Percentiles rank a stretch among this genome's conserved stretches.
Conservation (phyloP, 495 filamentous ascomycete genomes). For the Lindgomyces ingoldianus region DNA sequence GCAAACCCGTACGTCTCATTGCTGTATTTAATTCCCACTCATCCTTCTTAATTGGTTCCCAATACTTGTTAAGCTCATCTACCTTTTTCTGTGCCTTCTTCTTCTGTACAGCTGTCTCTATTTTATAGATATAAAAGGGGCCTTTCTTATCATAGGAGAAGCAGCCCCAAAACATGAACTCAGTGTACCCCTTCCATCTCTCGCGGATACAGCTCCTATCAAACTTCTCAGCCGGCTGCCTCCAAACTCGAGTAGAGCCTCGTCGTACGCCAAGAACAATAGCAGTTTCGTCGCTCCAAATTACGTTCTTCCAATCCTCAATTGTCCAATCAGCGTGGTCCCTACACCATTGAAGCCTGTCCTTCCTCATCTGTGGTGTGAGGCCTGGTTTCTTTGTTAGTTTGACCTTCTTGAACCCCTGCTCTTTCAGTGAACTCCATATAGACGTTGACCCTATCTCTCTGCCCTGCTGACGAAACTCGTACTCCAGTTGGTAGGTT, state of each 20-base stretch:
- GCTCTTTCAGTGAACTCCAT: neutral
- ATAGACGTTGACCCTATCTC: neutral
- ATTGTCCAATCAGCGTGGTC: neutral
- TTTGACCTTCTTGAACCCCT: neutral
- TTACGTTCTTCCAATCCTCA: constrained; percentile 10
- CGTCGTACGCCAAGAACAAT: neutral
- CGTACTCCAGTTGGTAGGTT: neutral
- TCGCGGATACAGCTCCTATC: neutral
- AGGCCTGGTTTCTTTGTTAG: constrained; percentile 3
- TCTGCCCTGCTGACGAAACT: no score
- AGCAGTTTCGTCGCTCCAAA: constrained; percentile 1
- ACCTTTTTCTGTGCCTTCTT: neutral
- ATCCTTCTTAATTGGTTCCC: neutral
- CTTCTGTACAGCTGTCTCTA: constrained; percentile 3
- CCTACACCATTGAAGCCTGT: neutral
- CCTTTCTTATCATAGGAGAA: constrained; percentile 22
- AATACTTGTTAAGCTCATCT: constrained; percentile 1
- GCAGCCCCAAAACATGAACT: constrained; percentile 16
- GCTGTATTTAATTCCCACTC: neutral
- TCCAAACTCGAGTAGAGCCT: neutral
- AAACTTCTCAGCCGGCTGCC: neutral
- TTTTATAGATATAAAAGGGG: constrained; percentile 6
- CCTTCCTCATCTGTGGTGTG: constrained; percentile 3
- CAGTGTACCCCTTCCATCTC: constrained; percentile 8
- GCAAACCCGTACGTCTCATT: neutral